Conservation (phyloP, 371 early-diverging fungal species). For the Rhizomucor pusillus region DNA sequence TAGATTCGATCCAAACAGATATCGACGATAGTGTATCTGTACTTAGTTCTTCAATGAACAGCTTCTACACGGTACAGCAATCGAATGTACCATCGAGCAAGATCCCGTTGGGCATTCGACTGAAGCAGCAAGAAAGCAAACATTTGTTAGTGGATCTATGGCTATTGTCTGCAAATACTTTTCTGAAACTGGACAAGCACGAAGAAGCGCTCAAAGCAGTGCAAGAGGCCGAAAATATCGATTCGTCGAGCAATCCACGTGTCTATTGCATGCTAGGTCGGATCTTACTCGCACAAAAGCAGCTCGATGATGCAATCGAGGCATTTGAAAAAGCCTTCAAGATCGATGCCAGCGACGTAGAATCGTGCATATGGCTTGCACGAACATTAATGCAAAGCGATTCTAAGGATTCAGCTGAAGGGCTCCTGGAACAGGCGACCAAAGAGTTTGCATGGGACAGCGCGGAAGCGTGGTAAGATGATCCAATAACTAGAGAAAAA, state of each 20-base stretch:
- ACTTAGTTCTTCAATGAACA: too few relatives aligned
- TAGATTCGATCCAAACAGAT: too few relatives aligned
- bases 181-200: constrained; percentile 51
- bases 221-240: constrained; percentile 65
- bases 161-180: constrained; percentile 64
- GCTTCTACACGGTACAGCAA: too few relatives aligned
- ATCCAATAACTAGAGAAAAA: not conserved
- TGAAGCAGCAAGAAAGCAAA: constrained; percentile 22
- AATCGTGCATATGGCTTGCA: constrained; percentile 44
- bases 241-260: constrained; percentile 43
- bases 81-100: not conserved
- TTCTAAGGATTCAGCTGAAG: constrained; percentile 54
- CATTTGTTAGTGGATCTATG: constrained; percentile 41
- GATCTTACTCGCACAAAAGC: constrained; percentile 34
- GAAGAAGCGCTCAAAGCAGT: constrained; percentile 66
- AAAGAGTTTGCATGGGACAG: constrained; percentile 61
- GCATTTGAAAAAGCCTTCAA: constrained; percentile 55
- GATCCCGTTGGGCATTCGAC: constrained; percentile 16
- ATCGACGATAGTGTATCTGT: too few relatives aligned
- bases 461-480: constrained; percentile 63
- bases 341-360: constrained; percentile 46
- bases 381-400: constrained; percentile 40
- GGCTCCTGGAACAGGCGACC: constrained; percentile 50
- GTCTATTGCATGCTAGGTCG: constrained; percentile 63
- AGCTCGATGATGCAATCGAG: constrained; percentile 45